Conservation (phyloP, 345 rosid genomes). For the Camelina neglecta region DNA sequence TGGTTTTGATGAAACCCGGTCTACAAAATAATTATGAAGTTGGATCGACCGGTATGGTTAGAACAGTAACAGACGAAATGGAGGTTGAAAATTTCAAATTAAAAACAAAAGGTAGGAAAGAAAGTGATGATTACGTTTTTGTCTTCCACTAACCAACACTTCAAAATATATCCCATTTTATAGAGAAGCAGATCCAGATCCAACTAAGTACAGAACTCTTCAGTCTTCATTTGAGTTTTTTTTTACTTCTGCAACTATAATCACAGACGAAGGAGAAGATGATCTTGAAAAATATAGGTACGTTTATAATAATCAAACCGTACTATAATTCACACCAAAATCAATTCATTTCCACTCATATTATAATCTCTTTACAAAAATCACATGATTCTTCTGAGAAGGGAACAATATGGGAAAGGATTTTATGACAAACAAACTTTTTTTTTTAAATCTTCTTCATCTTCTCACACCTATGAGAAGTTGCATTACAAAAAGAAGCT, state of each 20-base stretch:
- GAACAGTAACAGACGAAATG: constrained; percentile 4
- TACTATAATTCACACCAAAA: constrained; percentile 42
- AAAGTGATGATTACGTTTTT: constrained; percentile 46
- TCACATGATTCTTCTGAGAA: constrained; percentile 34
- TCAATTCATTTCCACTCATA: constrained; percentile 42
- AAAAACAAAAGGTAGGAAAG: constrained; percentile 33
- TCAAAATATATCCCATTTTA: constrained; percentile 9
- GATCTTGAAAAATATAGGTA: constrained; percentile 16
- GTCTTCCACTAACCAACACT: constrained; percentile 45
- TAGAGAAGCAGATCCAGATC: constrained; percentile 37
- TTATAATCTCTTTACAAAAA: constrained; percentile 41
- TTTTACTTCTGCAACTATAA: constrained; percentile 26
- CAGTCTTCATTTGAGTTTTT: neutral
- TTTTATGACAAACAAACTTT: constrained; percentile 11
- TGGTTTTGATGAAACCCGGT: constrained; percentile 6
- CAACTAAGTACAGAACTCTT: constrained; percentile 16
- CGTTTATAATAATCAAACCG: constrained; percentile 2
- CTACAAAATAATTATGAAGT: neutral
- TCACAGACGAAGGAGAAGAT: constrained; percentile 25
- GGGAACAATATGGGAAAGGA: constrained; percentile 14
- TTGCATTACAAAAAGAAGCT: constrained; percentile 16
- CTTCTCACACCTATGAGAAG: constrained; percentile 43
- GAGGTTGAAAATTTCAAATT: constrained; percentile 39
- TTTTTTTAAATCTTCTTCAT: neutral
- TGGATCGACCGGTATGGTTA: constrained; percentile 4